Conservation (phyloP, 2,329 filamentous ascomycete species). For the Aspergillus neoniger region DNA sequence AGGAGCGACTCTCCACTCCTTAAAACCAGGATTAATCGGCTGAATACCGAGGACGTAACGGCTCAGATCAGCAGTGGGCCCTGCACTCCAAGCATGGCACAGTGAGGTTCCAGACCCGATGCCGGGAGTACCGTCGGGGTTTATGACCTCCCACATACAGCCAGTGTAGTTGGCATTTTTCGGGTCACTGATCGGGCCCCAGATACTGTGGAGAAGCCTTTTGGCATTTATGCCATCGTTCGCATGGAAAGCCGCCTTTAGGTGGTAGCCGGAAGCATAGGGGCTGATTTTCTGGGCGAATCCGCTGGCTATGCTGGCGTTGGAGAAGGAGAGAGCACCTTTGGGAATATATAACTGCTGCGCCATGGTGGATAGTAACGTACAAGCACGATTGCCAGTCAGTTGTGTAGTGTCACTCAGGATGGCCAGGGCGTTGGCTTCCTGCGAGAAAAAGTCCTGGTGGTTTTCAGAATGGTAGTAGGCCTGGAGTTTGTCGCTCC, state of each 20-base stretch:
- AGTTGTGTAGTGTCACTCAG: conserved; percentile 8
- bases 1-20: conserved; percentile 18
- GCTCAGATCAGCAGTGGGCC: conserved; percentile 36
- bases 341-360: conserved; percentile 12
- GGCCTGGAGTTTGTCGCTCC: conserved; percentile 14
- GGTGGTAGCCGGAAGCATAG: conserved; percentile 18
- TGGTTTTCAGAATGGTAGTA: conserved; percentile 14
- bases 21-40: conserved; percentile 24
- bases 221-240: conserved; percentile 8
- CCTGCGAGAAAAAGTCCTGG: conserved; percentile 17
- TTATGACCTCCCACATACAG: conserved; percentile 16
- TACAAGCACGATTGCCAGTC: background rate
- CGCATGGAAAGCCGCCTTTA: conserved; percentile 14
- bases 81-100: conserved; percentile 39
- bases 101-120: conserved; percentile 30
- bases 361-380: conserved; percentile 11
- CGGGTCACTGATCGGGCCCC: conserved; percentile 18
- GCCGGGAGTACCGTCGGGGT: conserved; percentile 12
- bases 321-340: conserved; percentile 19
- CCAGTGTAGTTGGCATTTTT: conserved; percentile 17
- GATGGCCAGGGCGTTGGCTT: conserved; percentile 18
- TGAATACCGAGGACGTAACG: conserved; percentile 31
- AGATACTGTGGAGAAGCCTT: conserved; percentile 11
- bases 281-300: conserved; percentile 15
- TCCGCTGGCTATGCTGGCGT: conserved; percentile 8